Conservation (phyloP, 106 monocot genomes). For the Hemerocallis citrina region DNA sequence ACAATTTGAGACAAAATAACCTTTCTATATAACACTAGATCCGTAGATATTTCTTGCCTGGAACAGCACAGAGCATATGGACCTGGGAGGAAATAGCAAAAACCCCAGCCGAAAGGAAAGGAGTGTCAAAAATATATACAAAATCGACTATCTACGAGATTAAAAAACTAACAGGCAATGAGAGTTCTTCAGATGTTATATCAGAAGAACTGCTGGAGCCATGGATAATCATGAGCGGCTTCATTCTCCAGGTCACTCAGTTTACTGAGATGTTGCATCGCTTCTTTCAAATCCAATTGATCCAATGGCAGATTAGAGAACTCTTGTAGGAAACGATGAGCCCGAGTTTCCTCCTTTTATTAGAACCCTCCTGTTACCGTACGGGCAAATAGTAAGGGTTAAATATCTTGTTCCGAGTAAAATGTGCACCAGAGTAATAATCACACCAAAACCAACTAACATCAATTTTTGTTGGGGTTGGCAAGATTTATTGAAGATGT, state of each 20-base stretch:
- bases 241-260: constrained; percentile 13
- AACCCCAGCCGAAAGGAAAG: background rate
- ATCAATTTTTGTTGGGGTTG: too few relatives aligned
- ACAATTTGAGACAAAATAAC: too few relatives aligned
- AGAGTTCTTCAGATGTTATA: background rate
- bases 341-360: too few relatives aligned
- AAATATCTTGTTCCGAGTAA: too few relatives aligned
- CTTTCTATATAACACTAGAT: too few relatives aligned
- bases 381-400: too few relatives aligned
- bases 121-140: background rate
- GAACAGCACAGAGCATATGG: too few relatives aligned
- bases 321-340: constrained; percentile 17
- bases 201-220: constrained; percentile 18
- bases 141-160: background rate
- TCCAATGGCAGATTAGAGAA: constrained; percentile 14
- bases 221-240: constrained; percentile 11
- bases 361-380: too few relatives aligned
- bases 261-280: constrained; percentile 7
- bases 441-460: too few relatives aligned
- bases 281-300: constrained; percentile 14
- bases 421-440: too few relatives aligned
- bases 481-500: too few relatives aligned
- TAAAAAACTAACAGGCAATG: background rate
- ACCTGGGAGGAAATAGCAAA: background rate
- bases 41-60: too few relatives aligned